Evolutionary conservation across 331 rosid genomes (phyloP), one percentile per base, ranked within the genome.

Genomic region (Cydonia oblonga): DNA sequence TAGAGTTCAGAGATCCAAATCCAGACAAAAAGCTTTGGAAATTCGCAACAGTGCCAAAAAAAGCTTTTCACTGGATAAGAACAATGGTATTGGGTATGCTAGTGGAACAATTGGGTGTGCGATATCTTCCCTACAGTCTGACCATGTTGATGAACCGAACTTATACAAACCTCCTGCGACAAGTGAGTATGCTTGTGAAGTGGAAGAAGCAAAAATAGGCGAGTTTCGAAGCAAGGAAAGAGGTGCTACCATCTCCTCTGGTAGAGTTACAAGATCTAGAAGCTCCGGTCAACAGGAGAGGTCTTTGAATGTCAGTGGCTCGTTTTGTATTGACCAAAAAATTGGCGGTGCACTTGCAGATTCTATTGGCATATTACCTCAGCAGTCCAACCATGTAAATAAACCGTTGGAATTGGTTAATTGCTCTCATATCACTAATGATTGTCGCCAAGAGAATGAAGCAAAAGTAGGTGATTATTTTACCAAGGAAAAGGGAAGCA

Each of bases 21-120:
- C 99, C 2, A 88, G 99, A 84, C 97, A 95, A 84, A 91, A 40
- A 76, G 99, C 96, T 74, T 52, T 95, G 66, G 85, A 86, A 85
- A 74, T 77, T 63, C 99, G 96, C 49, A 86, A 79, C 70, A 86
- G 97, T 80, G 83, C 81, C 54, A 84, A 85, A 15, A 86, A 71
- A 78, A 66, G 40, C 64, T 46, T 61, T 56, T 68, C 83, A 62
- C 59, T 60, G 70, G 78, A 75, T 38, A 86, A 76, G 68, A 76
- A 60, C 60, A 73, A 70, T 63, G 81, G 46, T 53, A 66, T 62
- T 62, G 67, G 71, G 40, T 35, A 46, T 84, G 80, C 81, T 78
- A 81, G 78, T 6, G 58, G 44, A 61, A 66, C 54, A 68, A 23
- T 74, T 25, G 86, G 82, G 60, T 58, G 86, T 56, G 80, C 65